Evolutionary conservation across 192 early-diverging fungal species (phyloP).

Genomic region (Backusella tarrabulga): DNA sequence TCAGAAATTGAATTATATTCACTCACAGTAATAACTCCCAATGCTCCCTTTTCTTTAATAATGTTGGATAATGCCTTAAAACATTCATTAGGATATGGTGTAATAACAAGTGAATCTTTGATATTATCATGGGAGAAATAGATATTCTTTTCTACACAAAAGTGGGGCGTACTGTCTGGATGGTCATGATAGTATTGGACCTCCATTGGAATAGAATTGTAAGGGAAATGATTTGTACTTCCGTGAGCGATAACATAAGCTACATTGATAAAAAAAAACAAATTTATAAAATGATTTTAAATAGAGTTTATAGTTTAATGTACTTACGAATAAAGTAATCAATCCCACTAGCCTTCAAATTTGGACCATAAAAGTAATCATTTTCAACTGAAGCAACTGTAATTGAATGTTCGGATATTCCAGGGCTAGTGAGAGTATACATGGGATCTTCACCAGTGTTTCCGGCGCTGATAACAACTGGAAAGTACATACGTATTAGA

Average conservation of each 20-base stretch:
- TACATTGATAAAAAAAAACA: constrained; percentile 24
- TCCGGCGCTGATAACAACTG: constrained; percentile 57
- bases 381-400: constrained; percentile 59
- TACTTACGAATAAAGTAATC: neutral
- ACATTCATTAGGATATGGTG: neutral
- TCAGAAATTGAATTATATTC: constrained; percentile 21
- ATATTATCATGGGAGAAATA: neutral
- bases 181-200: neutral
- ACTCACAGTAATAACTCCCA: constrained; percentile 30
- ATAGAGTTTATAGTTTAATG: neutral
- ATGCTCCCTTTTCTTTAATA: neutral
- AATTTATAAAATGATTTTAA: neutral
- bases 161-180: neutral
- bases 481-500: no score
- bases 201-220: neutral
- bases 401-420: constrained; percentile 47
- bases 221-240: constrained; percentile 34
- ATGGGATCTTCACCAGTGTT: constrained; percentile 64
- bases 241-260: constrained; percentile 54
- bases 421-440: constrained; percentile 52
- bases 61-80: neutral
- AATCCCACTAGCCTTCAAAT: constrained; percentile 30
- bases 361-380: constrained; percentile 31
- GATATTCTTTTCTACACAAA: neutral
- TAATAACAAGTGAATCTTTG: neutral